Conservation (phyloP, 768 basidiomycete genomes). For the Melanogaster broomeanus region DNA sequence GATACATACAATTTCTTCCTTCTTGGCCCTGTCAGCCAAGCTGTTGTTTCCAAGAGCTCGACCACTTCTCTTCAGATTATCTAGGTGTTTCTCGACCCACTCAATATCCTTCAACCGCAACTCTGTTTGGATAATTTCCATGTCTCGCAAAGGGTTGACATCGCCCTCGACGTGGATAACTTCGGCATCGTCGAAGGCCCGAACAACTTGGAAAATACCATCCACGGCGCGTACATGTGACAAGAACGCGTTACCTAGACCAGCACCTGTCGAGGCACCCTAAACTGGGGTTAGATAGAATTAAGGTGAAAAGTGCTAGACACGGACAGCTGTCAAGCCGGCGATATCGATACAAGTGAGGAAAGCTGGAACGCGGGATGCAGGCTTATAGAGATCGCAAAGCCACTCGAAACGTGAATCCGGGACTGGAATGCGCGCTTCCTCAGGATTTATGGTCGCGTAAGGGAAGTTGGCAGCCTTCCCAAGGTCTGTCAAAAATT, state of each 20-base stretch:
- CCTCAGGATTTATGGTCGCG: conserved; percentile 90
- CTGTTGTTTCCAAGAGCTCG: conserved; percentile 72
- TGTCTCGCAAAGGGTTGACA: conserved; percentile 92
- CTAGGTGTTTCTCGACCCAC: conserved; percentile 94
- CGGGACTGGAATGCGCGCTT: conserved; percentile 94
- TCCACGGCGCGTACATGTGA: conserved; percentile 98
- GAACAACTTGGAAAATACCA: conserved; percentile 98
- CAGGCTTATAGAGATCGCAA: conserved; percentile 86
- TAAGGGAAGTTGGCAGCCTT: conserved; percentile 99
- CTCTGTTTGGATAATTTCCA: conserved; percentile 96
- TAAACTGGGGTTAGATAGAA: conserved; percentile 32
- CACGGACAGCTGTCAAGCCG: conserved; percentile 85
- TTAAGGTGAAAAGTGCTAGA: not conserved
- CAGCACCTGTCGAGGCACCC: conserved; percentile 97
- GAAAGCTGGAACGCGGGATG: conserved; percentile 85
- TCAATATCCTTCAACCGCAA: conserved; percentile 96
- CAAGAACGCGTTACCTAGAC: conserved; percentile 96
- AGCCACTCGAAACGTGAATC: conserved; percentile 96
- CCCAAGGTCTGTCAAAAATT: conserved; percentile 63
- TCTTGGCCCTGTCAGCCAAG: conserved; percentile 92
- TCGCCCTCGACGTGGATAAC: conserved; percentile 99
- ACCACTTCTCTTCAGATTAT: conserved; percentile 70
- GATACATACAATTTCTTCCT: conserved; percentile 85
- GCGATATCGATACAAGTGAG: conserved; percentile 99
- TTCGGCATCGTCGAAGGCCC: conserved; percentile 98